phyloP scores from a whole-genome alignment of 2,329 filamentous ascomycete genomes.

The Lecanicillium sp. region DNA sequence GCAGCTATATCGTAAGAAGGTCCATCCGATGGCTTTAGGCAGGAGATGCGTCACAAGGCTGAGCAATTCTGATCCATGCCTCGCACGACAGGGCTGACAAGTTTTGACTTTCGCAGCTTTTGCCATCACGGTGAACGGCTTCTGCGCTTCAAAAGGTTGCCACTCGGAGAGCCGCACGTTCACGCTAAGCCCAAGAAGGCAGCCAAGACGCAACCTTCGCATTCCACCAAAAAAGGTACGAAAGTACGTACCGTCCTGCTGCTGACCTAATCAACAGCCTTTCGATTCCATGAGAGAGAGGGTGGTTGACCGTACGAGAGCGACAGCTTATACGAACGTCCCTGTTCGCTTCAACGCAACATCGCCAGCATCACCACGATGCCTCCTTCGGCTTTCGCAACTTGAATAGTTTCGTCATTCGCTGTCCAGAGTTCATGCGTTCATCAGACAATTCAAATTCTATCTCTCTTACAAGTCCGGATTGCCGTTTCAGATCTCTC shows the following conservation, averaged over 20 bases:
- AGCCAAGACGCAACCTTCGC: conserved; percentile 25
- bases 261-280: neutral
- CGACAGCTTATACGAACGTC: too few relatives aligned
- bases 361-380: neutral
- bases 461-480: neutral
- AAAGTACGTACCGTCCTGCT: neutral
- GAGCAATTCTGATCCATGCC: neutral
- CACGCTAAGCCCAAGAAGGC: conserved; percentile 25
- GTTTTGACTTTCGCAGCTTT: too few relatives aligned
- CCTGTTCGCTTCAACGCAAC: neutral
- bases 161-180: neutral
- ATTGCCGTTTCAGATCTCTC: conserved; percentile 1
- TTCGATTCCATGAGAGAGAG: neutral
- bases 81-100: too few relatives aligned
- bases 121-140: too few relatives aligned
- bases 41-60: conserved; percentile 1
- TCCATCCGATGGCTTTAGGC: neutral
- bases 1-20: neutral
- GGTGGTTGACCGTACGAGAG: too few relatives aligned
- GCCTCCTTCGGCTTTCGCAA: too few relatives aligned
- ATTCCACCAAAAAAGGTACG: neutral
- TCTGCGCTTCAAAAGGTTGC: too few relatives aligned
- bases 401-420: too few relatives aligned
- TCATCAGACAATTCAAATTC: neutral
- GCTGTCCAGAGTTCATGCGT: too few relatives aligned